phyloP scores from a whole-genome alignment of 2,329 filamentous ascomycete species.

The Stachybotrys echinatus region DNA sequence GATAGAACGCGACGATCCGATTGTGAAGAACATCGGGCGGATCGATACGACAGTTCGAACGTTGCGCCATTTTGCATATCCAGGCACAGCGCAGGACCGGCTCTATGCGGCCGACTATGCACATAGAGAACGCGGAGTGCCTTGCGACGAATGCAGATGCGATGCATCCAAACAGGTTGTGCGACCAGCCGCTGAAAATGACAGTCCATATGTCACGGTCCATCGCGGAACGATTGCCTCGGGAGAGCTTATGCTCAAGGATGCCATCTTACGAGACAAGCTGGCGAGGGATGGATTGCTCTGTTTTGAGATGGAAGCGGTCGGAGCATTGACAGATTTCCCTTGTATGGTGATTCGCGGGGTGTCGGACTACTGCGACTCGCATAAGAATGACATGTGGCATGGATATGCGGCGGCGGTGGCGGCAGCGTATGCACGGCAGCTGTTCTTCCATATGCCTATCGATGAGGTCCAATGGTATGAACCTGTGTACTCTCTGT shows the following conservation, averaged over 20 bases:
- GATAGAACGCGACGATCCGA: constrained; percentile 3
- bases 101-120: constrained; percentile 5
- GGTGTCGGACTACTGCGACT: constrained; percentile 6
- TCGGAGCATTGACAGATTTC: background rate
- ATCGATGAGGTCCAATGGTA: background rate
- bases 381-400: constrained; percentile 3
- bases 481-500: too few relatives aligned
- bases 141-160: constrained; percentile 8
- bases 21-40: constrained; percentile 5
- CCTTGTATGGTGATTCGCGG: constrained; percentile 2
- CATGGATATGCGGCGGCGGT: background rate
- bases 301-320: constrained; percentile 6
- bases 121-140: constrained; percentile 2
- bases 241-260: background rate
- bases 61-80: constrained; percentile 5
- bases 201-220: background rate
- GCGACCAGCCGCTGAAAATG: background rate
- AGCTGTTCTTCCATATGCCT: constrained; percentile 1
- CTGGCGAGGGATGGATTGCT: background rate
- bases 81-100: constrained; percentile 5
- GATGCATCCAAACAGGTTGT: background rate
- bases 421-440: constrained; percentile 2
- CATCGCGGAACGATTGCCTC: background rate
- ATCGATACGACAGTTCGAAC: constrained; percentile 2
- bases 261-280: background rate